Evolutionary conservation across 2,329 filamentous ascomycete genomes (phyloP), one percentile per base, ranked within the genome.

Genomic region (Cladosporium halotolerans): DNA sequence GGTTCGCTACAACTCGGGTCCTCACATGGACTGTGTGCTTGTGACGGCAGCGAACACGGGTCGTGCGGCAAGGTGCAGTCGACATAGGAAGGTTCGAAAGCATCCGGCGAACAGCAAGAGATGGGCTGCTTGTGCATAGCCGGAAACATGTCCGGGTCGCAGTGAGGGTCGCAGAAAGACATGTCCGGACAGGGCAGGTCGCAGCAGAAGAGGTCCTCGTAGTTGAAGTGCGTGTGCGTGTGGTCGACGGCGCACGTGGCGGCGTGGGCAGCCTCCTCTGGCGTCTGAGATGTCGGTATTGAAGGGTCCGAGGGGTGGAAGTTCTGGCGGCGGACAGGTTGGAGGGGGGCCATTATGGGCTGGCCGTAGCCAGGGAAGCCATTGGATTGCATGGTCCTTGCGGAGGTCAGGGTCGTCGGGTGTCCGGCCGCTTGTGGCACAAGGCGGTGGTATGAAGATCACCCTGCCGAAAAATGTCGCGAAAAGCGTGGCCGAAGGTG

Each of bases 181-280:
- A 46, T 53, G 36, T 46, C 51, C 18, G 44, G 45, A 16, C 51
- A 53, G 41, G 51, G 51, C 13, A 53, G 44, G 32, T 53, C 51
- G 39, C 51, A 53, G 43, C 51, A 53, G 36, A 53, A 53, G 18
- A 53, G 43, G 14, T 53, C 51, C 43, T 53, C 51, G 51, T 53
- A 53, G 44, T 53, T 53, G 44, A 47, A 46, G 31, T 46, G 45
- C 10, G 51, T 43, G 23, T 53, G 45, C 9, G 51, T 13, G 48
- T 51, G 40, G n/a, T 51, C 48, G 31, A 44, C 13, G 23, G 48
- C 48, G 38, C 48, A 51, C 7, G 48, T 39, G 42, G 48, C 41
- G 38, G 48, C 48, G 42, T 38, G 40, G 32, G 48, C 48, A 38
- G 40, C 40, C 38, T 51, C 48, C 18, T 51, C 48, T 34, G 48